Evolutionary conservation across 2,329 filamentous ascomycete genomes (phyloP), one percentile per base, ranked within the genome.

Genomic region (Penicillium fuscoglaucum): DNA sequence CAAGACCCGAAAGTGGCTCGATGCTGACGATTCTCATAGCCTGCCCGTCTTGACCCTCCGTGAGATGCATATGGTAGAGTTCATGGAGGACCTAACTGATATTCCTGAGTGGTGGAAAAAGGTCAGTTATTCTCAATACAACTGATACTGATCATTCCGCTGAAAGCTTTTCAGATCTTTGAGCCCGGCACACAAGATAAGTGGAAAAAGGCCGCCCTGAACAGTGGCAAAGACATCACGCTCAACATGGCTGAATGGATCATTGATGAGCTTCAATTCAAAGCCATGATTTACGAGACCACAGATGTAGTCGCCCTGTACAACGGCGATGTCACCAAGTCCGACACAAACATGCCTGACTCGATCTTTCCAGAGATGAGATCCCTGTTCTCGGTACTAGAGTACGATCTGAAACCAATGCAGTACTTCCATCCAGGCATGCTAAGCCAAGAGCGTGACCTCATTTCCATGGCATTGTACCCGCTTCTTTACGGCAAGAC

Each of bases 381-480:
- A 29, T 62, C 67, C 3, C 79, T 77, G 1, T 79, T 83, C 33
- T 68, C 70, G 1, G 68, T 68, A 0, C 74, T 90, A 1, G 81
- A 87, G 58, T 70, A 82, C 19, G 76, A 83, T 0, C 79, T 82
- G 6, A 7, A 54, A 0, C 79, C 82, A 7, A 55, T 76, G 35
- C 81, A 82, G 61, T 86, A 88, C 69, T 90, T 82, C 80, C 84
- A 88, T 67, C 86, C 86, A 0, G 76, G 80, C 2, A 83, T 79
- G 2, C 72, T 83, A 21, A 70, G 72, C 0, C 80, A 79, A 59
- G 85, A 90, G 1, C 79, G 87, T 0, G 82, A 90, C 66, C 73
- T 89, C 1, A 79, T 89, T 6, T 82, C 89, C 62, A 86, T 87
- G 1, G 89, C 85, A 0, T 74, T 89, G 7, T 89, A 81, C 62